Evolutionary conservation across 2,329 filamentous ascomycete genomes (phyloP), one percentile per base, ranked within the genome.

Genomic region (Ophiostoma angusticollis): DNA sequence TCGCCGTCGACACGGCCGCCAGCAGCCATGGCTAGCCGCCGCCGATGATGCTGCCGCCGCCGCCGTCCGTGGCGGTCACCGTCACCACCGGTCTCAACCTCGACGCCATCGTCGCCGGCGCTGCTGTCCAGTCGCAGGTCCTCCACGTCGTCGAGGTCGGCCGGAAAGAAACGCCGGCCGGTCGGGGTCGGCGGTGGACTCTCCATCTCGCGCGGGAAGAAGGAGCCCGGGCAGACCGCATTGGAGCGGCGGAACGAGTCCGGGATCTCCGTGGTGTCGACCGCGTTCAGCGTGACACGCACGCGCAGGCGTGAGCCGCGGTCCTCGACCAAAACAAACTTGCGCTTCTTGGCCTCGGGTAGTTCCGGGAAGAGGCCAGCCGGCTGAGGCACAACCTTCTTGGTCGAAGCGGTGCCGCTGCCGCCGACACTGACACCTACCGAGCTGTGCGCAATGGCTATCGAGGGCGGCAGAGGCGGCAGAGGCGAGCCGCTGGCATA

Each of bases 241-340:
- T 89, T 89, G 40, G 74, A 77, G 61, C 86, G 86, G 49, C 89
- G 83, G 64, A 94, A 95, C 13, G 84, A 91, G 58, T 96, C 89
- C 1, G 89, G 89, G 54, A 96, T 93, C 60, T 96, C 89, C 53
- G 87, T 81, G 64, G 91, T 93, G 56, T 95, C 82, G 50, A 95
- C 86, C 31, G 80, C 78, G 54, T 95, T 85, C n/a, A 98, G 75
- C 46, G 83, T 91, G 37, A 95, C 87, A 45, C 87, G 81, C 32
- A 96, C 87, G 13, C 89, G 79, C 2, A 95, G 78, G 37, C 80
- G 81, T 25, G 84, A 80, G 45, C 86, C 81, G 37, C 76, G 78
- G 57, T 96, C 89, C 49, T 95, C 87, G 21, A 96, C 86, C 9
- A 96, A 74, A 50, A 96, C 94, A 59, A 96, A 96, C 60, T 95